Evolutionary conservation across 2,329 filamentous ascomycete species (phyloP).

Genomic region (Alternaria novae-zelandiae): DNA sequence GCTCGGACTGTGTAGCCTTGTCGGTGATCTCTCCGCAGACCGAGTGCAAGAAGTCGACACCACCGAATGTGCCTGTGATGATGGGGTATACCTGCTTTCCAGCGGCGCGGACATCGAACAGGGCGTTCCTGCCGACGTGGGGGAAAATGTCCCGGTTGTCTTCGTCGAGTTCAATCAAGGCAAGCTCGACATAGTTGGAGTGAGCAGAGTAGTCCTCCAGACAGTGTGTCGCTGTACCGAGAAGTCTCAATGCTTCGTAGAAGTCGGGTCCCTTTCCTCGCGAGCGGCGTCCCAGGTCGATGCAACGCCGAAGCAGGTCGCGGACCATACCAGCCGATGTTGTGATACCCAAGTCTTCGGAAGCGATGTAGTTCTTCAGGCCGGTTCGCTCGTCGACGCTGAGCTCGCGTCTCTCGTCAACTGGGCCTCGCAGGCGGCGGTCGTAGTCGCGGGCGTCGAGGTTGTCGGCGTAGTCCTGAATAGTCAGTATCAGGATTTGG

Average conservation of each 20-base stretch:
- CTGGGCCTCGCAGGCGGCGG: constrained; percentile 76
- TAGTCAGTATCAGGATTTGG: constrained; percentile 5
- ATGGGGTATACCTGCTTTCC: constrained; percentile 75
- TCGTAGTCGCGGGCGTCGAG: constrained; percentile 84
- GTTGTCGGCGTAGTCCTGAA: constrained; percentile 81
- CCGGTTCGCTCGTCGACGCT: constrained; percentile 70
- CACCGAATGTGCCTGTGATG: constrained; percentile 91
- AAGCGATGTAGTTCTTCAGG: constrained; percentile 94
- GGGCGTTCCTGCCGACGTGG: constrained; percentile 80
- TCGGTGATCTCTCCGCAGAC: constrained; percentile 82
- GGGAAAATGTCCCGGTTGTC: constrained; percentile 72
- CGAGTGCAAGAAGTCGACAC: constrained; percentile 91
- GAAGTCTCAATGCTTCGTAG: constrained; percentile 82
- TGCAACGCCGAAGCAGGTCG: constrained; percentile 73
- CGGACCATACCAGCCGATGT: constrained; percentile 81
- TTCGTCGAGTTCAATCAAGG: constrained; percentile 85
- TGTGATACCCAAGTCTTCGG: constrained; percentile 77
- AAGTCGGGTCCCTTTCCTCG: constrained; percentile 76
- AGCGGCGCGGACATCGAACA: constrained; percentile 71
- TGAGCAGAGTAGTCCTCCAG: constrained; percentile 90
- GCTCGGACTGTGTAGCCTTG: constrained; percentile 89
- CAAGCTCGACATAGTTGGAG: constrained; percentile 90
- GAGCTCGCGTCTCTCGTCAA: constrained; percentile 80
- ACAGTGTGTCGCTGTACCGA: constrained; percentile 90
- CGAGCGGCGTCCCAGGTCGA: constrained; percentile 81